Conservation (phyloP, 148 eudicot species). For the Rhododendron molle region DNA sequence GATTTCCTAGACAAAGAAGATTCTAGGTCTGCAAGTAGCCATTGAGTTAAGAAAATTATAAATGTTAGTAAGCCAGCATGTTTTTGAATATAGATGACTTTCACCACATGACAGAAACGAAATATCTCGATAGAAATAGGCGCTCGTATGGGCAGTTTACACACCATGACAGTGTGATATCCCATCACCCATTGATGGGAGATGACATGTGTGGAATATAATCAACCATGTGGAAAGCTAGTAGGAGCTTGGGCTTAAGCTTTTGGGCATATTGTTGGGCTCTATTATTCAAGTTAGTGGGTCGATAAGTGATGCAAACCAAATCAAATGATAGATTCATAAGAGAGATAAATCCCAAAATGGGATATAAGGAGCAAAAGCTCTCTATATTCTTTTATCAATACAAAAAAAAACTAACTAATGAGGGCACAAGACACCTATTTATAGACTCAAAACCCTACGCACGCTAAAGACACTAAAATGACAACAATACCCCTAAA, state of each 20-base stretch:
- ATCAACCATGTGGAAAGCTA: background rate
- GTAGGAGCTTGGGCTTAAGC: background rate
- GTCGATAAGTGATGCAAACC: no score
- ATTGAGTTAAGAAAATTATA: constrained; percentile 2
- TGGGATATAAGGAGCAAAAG: no score
- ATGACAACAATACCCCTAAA: no score
- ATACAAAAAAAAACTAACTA: no score
- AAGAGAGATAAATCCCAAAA: no score
- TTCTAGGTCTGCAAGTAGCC: constrained; percentile 46
- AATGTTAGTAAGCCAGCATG: background rate
- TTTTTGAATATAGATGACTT: background rate
- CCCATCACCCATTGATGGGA: background rate
- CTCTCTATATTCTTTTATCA: no score
- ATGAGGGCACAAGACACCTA: no score
- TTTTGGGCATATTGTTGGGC: background rate
- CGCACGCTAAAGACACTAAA: no score
- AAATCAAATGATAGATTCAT: no score
- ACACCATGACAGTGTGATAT: background rate
- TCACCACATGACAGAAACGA: background rate
- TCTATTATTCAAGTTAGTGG: background rate
- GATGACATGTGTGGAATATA: background rate
- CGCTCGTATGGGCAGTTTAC: background rate
- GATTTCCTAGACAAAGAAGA: constrained; percentile 38
- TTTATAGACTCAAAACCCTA: no score
- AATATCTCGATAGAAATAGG: background rate